Base-by-base conservation (phyloP, 306 rosid species). In the Acmispon strigosus region DNA sequence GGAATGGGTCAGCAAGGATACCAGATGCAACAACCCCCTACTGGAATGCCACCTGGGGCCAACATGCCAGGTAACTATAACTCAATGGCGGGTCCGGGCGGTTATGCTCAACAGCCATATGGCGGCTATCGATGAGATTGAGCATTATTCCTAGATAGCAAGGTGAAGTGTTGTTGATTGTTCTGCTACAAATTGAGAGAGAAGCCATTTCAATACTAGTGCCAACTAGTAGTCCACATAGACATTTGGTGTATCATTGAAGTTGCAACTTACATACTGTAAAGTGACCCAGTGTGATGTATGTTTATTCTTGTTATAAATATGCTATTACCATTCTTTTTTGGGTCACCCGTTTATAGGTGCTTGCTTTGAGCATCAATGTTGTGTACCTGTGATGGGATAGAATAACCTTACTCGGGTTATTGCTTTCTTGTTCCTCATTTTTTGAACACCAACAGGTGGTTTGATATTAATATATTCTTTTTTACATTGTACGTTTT, bases 1-100 rank as follows among this genome's bases (percentile, higher is more conserved):
- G 89, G 87, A 1, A 86, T 86, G 92, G 87, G 89, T 11, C 72
- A 88, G 32, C 96, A 84, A 84, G 96, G 91, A 59, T 63, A 37
- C 62, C 91, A 50, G 53, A 87, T 90, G 96, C 97, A 89, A 86
- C 97, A 89, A 86, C 86, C 75, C 16, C 95, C 88, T 17, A 60
- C 69, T 15, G 93, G 91, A 62, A 43, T 84, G 4, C 87, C 86
- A 48, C 88, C 86, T 4, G 87, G 90, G 10, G 49, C 96, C 16
- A 91, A 89, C 77, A 63, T 89, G 66, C 84, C 88, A 13, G 81
- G 85, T 29, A 84, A 72, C 54, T 95, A 95, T 72, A 87, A 91
- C 80, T 75, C 89, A 45, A 87, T 84, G 96, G 86, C 85, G 91
- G 95, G 96, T 66, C 50, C 82, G 12, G 96, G 96, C 68, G 84